phyloP scores from a whole-genome alignment of 2,329 filamentous ascomycete genomes.

The Metarhizium album region DNA sequence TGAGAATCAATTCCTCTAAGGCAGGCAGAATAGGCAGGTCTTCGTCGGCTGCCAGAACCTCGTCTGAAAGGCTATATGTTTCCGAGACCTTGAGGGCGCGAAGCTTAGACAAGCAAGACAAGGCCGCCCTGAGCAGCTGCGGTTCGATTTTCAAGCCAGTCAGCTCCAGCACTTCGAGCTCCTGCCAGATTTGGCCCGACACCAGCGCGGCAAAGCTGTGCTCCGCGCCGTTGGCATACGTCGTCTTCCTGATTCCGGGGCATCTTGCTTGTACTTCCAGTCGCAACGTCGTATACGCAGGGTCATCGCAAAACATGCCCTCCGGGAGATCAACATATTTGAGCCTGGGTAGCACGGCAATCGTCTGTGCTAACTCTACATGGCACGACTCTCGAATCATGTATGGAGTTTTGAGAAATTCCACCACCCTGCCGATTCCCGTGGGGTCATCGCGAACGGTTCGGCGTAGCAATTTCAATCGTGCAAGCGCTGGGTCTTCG shows the following conservation, averaged over 20 bases:
- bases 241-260: slow-evolving; percentile 79
- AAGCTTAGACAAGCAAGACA: slow-evolving; percentile 56
- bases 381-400: slow-evolving; percentile 88
- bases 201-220: slow-evolving; percentile 61
- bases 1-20: slow-evolving; percentile 61
- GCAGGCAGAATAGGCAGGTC: slow-evolving; percentile 63
- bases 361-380: slow-evolving; percentile 71
- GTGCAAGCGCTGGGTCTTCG: slow-evolving; percentile 65
- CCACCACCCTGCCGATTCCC: slow-evolving; percentile 56
- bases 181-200: slow-evolving; percentile 54
- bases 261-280: slow-evolving; percentile 79
- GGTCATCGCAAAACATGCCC: slow-evolving; percentile 74
- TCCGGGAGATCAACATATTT: slow-evolving; percentile 86
- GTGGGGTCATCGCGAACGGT: slow-evolving; percentile 69
- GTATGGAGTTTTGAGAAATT: slow-evolving; percentile 81
- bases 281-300: slow-evolving; percentile 61
- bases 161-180: slow-evolving; percentile 64
- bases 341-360: slow-evolving; percentile 75
- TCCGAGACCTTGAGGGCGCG: slow-evolving; percentile 65
- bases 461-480: slow-evolving; percentile 68
- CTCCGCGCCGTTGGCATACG: slow-evolving; percentile 69
- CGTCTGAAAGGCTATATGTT: slow-evolving; percentile 61
- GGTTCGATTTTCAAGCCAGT: slow-evolving; percentile 59
- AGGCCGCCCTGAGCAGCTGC: slow-evolving; percentile 55
- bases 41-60: slow-evolving; percentile 57